Percentiles rank a stretch among this genome's conserved stretches.
Evolutionary conservation across 192 early-diverging fungal genomes (phyloP).

Genomic region (Linnemannia zychae): DNA sequence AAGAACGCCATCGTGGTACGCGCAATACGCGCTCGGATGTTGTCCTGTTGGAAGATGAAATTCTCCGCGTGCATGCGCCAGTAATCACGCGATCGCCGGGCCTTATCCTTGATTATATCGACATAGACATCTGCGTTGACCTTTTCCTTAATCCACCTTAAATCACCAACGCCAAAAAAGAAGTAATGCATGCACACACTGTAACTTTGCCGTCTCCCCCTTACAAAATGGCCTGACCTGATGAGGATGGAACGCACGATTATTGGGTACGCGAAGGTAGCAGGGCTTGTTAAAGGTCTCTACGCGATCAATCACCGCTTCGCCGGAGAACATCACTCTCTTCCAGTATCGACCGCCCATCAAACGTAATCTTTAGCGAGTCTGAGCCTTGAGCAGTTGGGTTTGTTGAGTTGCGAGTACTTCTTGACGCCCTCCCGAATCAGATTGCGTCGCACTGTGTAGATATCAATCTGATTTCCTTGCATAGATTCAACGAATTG

Average conservation of each 20-base stretch:
- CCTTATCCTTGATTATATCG: slow-evolving; percentile 5
- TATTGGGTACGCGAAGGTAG: not conserved
- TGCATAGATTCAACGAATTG: not conserved
- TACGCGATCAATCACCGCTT: slow-evolving; percentile 2
- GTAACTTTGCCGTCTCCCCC: too few relatives aligned
- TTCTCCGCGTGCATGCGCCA: not conserved
- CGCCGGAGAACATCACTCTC: slow-evolving; percentile 23
- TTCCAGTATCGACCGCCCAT: slow-evolving; percentile 9
- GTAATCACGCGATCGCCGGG: not conserved
- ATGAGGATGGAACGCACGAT: not conserved
- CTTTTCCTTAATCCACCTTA: not conserved
- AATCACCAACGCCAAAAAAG: not conserved
- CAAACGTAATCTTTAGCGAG: slow-evolving; percentile 1
- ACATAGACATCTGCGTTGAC: slow-evolving; percentile 11
- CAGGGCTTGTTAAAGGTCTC: not conserved
- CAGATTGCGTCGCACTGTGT: not conserved
- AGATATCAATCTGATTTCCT: not conserved
- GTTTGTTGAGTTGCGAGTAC: not conserved
- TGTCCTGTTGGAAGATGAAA: slow-evolving; percentile 35
- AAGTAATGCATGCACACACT: slow-evolving; percentile 8
- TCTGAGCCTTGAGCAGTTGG: not conserved
- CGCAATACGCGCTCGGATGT: slow-evolving; percentile 10
- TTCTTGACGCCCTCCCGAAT: not conserved
- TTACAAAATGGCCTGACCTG: not conserved
- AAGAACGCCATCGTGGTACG: not conserved